phyloP scores from a whole-genome alignment of 331 rosid species.

The Erythrophleum ivorense region DNA sequence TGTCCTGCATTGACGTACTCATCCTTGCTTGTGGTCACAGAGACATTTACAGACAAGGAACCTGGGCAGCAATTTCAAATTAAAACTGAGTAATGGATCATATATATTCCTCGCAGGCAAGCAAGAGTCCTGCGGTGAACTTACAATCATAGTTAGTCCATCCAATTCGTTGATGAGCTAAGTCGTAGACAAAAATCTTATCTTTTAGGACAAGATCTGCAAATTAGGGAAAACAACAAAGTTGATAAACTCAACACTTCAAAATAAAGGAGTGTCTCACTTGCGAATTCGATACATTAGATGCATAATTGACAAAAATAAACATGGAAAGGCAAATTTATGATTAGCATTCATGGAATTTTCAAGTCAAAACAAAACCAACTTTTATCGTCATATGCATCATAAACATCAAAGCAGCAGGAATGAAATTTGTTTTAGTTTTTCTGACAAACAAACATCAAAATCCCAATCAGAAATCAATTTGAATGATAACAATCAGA shows the following conservation, averaged over 20 bases:
- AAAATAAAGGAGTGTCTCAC: background rate
- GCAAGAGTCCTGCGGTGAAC: conserved; percentile 38
- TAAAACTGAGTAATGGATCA: conserved; percentile 24
- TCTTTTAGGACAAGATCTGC: conserved; percentile 96
- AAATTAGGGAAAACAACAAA: conserved; percentile 36
- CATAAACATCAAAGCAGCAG: background rate
- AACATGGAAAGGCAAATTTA: conserved; percentile 32
- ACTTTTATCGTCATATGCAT: background rate
- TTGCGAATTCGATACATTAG: background rate
- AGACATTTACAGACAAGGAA: conserved; percentile 86
- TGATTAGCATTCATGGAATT: background rate
- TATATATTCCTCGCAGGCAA: conserved; percentile 10
- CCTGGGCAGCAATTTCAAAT: conserved; percentile 59
- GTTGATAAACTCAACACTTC: conserved; percentile 8
- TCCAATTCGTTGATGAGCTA: conserved; percentile 79
- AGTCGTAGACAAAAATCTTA: conserved; percentile 85
- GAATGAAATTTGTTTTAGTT: no score
- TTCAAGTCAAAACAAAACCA: background rate
- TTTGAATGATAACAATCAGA: conserved; percentile 6
- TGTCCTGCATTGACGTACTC: conserved; percentile 74
- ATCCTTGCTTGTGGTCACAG: conserved; percentile 74
- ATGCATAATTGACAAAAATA: conserved; percentile 21
- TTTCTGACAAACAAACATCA: background rate
- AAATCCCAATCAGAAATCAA: background rate
- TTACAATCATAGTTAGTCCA: conserved; percentile 94